These are phyloP conservation scores for Russula emetica DNA, from an alignment of 768 basidiomycete genomes.

Conservation along the genomic window DNA sequence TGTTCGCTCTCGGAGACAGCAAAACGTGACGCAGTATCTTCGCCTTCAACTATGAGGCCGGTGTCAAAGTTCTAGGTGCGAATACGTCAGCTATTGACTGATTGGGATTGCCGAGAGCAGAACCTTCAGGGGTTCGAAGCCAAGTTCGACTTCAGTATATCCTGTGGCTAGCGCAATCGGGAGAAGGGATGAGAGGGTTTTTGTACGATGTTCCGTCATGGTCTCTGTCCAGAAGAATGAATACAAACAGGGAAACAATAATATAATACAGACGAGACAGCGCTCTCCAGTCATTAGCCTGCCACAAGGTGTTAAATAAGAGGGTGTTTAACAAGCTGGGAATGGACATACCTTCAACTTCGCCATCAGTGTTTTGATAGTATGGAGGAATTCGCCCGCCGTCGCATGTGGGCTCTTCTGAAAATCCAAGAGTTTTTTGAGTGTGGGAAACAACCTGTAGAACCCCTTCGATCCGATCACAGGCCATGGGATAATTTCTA, in stretches of 20 bases:
- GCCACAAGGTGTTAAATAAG: not conserved
- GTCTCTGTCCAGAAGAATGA: conserved; percentile 38
- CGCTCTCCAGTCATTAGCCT: conserved; percentile 67
- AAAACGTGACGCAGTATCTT: conserved; percentile 39
- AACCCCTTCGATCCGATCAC: conserved; percentile 61
- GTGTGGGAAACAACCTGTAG: conserved; percentile 46
- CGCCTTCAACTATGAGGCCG: conserved; percentile 39
- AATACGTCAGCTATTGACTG: not conserved
- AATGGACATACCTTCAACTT: conserved; percentile 49
- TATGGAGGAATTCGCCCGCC: conserved; percentile 52
- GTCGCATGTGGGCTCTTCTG: conserved; percentile 47
- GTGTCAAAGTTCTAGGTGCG: conserved; percentile 49
- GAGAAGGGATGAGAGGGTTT: conserved; percentile 38
- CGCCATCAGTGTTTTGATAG: conserved; percentile 62
- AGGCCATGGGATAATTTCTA: conserved; percentile 62
- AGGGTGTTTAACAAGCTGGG: not conserved
- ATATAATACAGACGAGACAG: conserved; percentile 49
- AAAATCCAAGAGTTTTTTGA: conserved; percentile 47
- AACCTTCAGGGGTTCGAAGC: conserved; percentile 50
- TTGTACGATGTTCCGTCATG: conserved; percentile 45
- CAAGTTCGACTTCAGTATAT: conserved; percentile 43
- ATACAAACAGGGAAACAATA: not conserved
- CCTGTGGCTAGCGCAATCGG: conserved; percentile 48
- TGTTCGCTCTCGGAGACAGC: conserved; percentile 30
- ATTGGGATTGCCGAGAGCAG: not conserved